These are phyloP conservation scores for Backusella liffmaniae DNA, from an alignment of 192 early-diverging fungal species.

Conservation along the genomic window DNA sequence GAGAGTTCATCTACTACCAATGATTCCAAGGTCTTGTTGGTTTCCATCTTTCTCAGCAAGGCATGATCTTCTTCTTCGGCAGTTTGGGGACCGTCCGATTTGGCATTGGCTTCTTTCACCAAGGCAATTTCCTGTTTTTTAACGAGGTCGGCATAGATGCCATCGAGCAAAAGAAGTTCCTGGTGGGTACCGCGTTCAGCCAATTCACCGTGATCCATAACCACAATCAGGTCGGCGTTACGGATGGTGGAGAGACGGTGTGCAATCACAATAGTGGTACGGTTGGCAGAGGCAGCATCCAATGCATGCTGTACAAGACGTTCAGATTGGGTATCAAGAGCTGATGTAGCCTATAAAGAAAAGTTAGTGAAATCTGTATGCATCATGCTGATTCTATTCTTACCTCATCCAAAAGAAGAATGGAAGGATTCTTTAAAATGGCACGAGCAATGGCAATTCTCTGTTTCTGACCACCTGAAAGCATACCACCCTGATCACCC, in stretches of 20 bases:
- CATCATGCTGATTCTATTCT: neutral
- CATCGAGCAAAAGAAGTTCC: slow-evolving; percentile 60
- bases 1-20: slow-evolving; percentile 28
- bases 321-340: neutral
- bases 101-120: neutral
- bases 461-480: slow-evolving; percentile 93
- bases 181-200: slow-evolving; percentile 77
- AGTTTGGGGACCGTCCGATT: neutral
- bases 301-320: slow-evolving; percentile 38
- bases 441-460: slow-evolving; percentile 93
- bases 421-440: slow-evolving; percentile 81
- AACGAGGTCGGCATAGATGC: slow-evolving; percentile 60
- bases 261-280: slow-evolving; percentile 72
- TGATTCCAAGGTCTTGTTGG: neutral
- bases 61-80: neutral
- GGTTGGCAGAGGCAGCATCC: slow-evolving; percentile 30
- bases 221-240: slow-evolving; percentile 80
- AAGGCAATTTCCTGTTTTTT: neutral
- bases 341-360: neutral
- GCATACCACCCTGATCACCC: slow-evolving; percentile 70
- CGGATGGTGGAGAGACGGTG: slow-evolving; percentile 62
- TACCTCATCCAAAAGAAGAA: slow-evolving; percentile 31
- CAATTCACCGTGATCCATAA: slow-evolving; percentile 65
- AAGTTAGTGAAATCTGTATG: neutral
- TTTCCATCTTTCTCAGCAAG: neutral